These are phyloP conservation scores for Scheffersomyces lignosus DNA, from an alignment of 805 yeast species.

Conservation along the genomic window DNA sequence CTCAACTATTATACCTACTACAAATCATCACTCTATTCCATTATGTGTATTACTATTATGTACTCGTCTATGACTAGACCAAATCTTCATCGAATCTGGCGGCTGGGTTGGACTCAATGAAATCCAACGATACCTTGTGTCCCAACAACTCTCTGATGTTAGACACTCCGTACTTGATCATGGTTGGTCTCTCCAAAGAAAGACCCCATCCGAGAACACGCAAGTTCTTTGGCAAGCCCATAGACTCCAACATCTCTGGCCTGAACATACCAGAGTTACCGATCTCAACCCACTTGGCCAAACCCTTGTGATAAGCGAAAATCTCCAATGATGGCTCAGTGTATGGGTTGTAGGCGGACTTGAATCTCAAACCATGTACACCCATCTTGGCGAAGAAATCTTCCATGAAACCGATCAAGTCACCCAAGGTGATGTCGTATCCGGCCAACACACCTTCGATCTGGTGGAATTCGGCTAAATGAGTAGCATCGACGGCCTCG, in stretches of 20 bases:
- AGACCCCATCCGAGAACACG: conserved; percentile 98
- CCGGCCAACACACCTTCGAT: conserved; percentile 99
- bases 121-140: conserved; percentile 92
- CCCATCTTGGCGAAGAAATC: conserved; percentile 97
- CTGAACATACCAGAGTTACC: conserved; percentile 99
- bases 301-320: conserved; percentile 92
- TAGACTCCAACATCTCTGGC: conserved; percentile 97
- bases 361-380: conserved; percentile 90
- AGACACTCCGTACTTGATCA: conserved; percentile 95
- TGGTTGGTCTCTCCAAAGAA: conserved; percentile 96
- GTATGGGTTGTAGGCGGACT: conserved; percentile 98
- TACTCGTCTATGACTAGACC: conserved; percentile 23
- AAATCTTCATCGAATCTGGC: conserved; percentile 80
- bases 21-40: no score
- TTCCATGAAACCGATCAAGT: conserved; percentile 97
- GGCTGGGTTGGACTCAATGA: conserved; percentile 94
- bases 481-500: conserved; percentile 99
- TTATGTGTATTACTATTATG: no score
- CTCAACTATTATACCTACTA: no score
- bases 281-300: conserved; percentile 97
- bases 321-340: conserved; percentile 99
- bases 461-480: conserved; percentile 98
- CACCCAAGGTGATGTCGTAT: conserved; percentile 91
- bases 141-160: conserved; percentile 96
- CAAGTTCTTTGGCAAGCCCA: conserved; percentile 95